Evolutionary conservation across 2,329 filamentous ascomycete genomes (phyloP).

Genomic region (Orbilia quercus): DNA sequence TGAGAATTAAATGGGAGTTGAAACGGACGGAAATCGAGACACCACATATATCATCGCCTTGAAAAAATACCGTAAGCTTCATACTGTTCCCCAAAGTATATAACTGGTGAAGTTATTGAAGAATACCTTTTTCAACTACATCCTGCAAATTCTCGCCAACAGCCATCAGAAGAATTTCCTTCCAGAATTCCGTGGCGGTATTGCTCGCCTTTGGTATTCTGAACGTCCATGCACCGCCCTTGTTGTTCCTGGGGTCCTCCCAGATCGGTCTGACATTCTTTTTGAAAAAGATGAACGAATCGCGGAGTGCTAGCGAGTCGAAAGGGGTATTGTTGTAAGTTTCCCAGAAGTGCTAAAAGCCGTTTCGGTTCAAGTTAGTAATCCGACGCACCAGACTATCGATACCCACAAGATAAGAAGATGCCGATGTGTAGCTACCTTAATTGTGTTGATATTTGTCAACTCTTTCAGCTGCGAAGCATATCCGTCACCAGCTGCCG

Average conservation of each 20-base stretch:
- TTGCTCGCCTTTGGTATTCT: slow-evolving; percentile 80
- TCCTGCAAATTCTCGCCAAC: slow-evolving; percentile 84
- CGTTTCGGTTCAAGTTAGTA: slow-evolving; percentile 61
- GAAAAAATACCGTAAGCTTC: slow-evolving; percentile 5
- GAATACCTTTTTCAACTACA: slow-evolving; percentile 75
- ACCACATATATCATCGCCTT: slow-evolving; percentile 88
- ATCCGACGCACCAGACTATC: too few relatives aligned
- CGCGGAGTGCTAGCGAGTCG: slow-evolving; percentile 78
- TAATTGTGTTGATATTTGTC: slow-evolving; percentile 59
- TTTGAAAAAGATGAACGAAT: slow-evolving; percentile 83
- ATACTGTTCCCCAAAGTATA: not conserved
- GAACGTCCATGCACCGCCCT: slow-evolving; percentile 92
- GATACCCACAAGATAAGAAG: too few relatives aligned
- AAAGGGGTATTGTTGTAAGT: slow-evolving; percentile 85
- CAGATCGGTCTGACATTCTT: slow-evolving; percentile 79
- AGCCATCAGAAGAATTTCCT: slow-evolving; percentile 80
- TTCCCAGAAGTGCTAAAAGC: slow-evolving; percentile 79
- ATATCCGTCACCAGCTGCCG: slow-evolving; percentile 56
- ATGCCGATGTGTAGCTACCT: slow-evolving; percentile 54
- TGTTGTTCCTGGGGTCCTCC: slow-evolving; percentile 86
- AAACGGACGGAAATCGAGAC: slow-evolving; percentile 88
- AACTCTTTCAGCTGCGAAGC: slow-evolving; percentile 60
- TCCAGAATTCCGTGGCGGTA: slow-evolving; percentile 77
- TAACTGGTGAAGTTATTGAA: not conserved
- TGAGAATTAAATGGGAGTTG: slow-evolving; percentile 85